Evolutionary conservation across 2,329 filamentous ascomycete genomes (phyloP), one percentile per base, ranked within the genome.

Genomic region (Neoscytalidium dimidiatum): DNA sequence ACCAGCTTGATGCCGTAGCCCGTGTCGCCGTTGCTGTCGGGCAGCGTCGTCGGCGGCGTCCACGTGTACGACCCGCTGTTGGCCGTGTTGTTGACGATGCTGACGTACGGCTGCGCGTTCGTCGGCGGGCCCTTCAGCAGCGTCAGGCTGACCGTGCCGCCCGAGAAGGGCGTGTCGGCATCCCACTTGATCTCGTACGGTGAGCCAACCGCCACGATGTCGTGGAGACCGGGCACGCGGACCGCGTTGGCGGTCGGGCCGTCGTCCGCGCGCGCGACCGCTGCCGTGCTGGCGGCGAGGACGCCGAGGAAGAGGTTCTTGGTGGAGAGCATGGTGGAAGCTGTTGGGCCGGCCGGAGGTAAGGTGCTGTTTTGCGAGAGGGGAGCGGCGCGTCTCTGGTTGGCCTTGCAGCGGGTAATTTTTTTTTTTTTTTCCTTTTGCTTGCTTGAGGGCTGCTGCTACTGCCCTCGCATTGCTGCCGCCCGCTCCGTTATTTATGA

Each of bases 1-100:
- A 88, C 85, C 71, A 90, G 76, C 74, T 87, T 81, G 72, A 89
- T 79, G 67, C 86, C 87, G 77, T 88, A 89, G 76, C 81, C 83
- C 69, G 80, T 81, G 68, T 72, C 73, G 66, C 84, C 82, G 67
- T 73, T 62, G 49, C 43, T 49, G 49, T 53, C 73, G 69, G 80
- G 78, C 66, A 88, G 82, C 35, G 72, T 68, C 61, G 79, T 74
- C 66, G 78, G 71, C 43, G 84, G 84, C 43, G 82, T 85, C 86
- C 86, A 89, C 64, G 67, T 53, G 80, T 79, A 88, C 68, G 71
- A 73, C 66, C 87, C 87, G 66, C 73, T 79, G 83, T 89, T 89
- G 71, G 74, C 67, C 74, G 86, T 84, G 68, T 74, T 73, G 23
- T 69, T 74, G 67, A 80, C 82, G 68, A 87, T 80, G 66, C 83